Base-by-base conservation (phyloP, 2,329 filamentous ascomycete genomes). In the Aspergillus transmontanensis region DNA sequence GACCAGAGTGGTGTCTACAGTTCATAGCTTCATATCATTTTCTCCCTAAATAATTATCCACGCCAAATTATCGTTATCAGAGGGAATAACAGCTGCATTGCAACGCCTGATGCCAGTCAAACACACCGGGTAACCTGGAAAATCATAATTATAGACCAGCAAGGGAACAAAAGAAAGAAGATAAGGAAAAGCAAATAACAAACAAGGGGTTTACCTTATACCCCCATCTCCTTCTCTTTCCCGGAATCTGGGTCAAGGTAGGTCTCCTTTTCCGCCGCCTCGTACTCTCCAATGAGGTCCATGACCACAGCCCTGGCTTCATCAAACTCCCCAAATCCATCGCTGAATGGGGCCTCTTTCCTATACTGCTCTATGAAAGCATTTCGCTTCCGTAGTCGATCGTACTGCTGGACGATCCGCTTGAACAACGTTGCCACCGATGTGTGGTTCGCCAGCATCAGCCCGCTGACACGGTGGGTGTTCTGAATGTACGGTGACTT, bases 361-460 rank as follows among this genome's bases (percentile, higher is more conserved):
- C 97, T 98, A 81, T 99, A 99, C 54, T 89, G 89, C 72, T 99
- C 95, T 73, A 99, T 86, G 79, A 98, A 99, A 57, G 95, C 95
- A 77, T 98, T 98, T 58, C 94, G 91, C 81, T 98, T 98, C 63
- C 95, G 87, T 84, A 99, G 90, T 30, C 91, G 90, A 72, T 97
- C 94, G 79, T 98, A 99, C 75, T 96, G 94, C 66, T 88, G 87
- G 16, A 97, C 87, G 66, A 98, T 97, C 51, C 94, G 89, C 78
- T 96, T 97, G 84, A 99, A 99, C 11, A 99, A 85, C 28, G 95
- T 97, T 54, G 94, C 92, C 70, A 99, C 96, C 68, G 94, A 96
- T 0, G 95, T 99, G 77, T 99, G 95, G 76, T 99, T 99, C 14
- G 95, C 95, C 64, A 99, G 83, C 95, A 99, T 99, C 63, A 99